phyloP scores from a whole-genome alignment of 352 stramenopile genomes.

The Halophytophthora polymorphica region DNA sequence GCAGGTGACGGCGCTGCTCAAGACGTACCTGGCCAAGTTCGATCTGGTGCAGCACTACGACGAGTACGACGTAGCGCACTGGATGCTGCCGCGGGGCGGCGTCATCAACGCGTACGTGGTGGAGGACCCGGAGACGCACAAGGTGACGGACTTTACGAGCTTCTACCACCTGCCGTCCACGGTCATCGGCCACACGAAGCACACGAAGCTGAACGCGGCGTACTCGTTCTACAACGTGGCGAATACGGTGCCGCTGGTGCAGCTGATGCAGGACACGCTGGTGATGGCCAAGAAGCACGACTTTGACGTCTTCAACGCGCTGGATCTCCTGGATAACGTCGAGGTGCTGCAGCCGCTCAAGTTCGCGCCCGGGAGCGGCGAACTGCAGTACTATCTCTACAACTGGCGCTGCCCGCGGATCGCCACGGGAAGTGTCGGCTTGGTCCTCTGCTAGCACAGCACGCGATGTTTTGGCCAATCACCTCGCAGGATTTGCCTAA shows the following conservation, averaged over 20 bases:
- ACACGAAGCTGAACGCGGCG: constrained; percentile 94
- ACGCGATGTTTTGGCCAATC: no score
- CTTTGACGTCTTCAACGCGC: constrained; percentile 67
- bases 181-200: constrained; percentile 93
- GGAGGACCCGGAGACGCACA: constrained; percentile 46
- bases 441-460: constrained; percentile 58
- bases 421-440: constrained; percentile 42
- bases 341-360: constrained; percentile 56
- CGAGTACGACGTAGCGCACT: constrained; percentile 94
- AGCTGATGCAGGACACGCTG: constrained; percentile 71
- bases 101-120: constrained; percentile 95
- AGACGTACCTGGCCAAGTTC: constrained; percentile 54
- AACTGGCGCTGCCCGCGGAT: constrained; percentile 78
- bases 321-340: constrained; percentile 67
- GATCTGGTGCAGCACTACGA: constrained; percentile 86
- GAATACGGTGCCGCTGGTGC: constrained; percentile 45
- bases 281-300: constrained; percentile 51
- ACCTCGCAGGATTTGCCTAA: no score
- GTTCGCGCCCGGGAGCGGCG: constrained; percentile 54
- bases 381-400: constrained; percentile 78
- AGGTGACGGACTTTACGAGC: constrained; percentile 93
- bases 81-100: constrained; percentile 92
- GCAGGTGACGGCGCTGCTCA: constrained; percentile 47
- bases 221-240: constrained; percentile 98
- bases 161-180: constrained; percentile 98